Conservation (phyloP, 2,329 filamentous ascomycete species). For the Coccinonectria pachysandricola region DNA sequence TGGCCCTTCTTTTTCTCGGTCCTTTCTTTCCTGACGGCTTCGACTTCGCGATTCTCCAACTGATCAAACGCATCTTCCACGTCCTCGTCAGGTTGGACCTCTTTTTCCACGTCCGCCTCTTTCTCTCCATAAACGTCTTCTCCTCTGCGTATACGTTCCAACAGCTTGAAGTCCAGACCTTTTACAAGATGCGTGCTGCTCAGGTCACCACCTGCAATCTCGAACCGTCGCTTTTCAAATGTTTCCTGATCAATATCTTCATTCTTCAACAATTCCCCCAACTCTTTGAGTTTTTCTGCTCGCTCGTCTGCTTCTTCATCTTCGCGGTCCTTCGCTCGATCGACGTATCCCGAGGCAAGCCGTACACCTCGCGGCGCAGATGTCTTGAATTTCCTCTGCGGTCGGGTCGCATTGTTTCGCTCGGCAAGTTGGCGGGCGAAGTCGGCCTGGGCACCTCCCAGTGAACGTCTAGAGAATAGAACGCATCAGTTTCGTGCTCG, state of each 20-base stretch:
- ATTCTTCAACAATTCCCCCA: constrained; percentile 74
- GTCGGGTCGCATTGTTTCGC: constrained; percentile 44
- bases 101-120: constrained; percentile 16
- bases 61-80: constrained; percentile 58
- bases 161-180: constrained; percentile 75
- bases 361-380: constrained; percentile 75
- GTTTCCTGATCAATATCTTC: constrained; percentile 73
- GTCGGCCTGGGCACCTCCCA: constrained; percentile 46
- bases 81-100: constrained; percentile 24
- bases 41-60: constrained; percentile 44
- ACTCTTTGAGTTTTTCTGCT: constrained; percentile 58
- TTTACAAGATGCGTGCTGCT: constrained; percentile 80
- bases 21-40: constrained; percentile 41
- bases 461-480: constrained; percentile 60
- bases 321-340: constrained; percentile 61
- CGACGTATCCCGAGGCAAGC: constrained; percentile 70
- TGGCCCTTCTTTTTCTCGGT: constrained; percentile 49
- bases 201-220: constrained; percentile 76
- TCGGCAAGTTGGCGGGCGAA: constrained; percentile 82
- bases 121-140: constrained; percentile 51
- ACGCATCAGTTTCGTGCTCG: too few relatives aligned
- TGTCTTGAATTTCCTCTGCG: constrained; percentile 65
- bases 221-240: constrained; percentile 62
- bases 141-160: constrained; percentile 57
- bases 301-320: constrained; percentile 43